phyloP scores from a whole-genome alignment of 176 grass and related monocot genomes.

The Carex cristatella region DNA sequence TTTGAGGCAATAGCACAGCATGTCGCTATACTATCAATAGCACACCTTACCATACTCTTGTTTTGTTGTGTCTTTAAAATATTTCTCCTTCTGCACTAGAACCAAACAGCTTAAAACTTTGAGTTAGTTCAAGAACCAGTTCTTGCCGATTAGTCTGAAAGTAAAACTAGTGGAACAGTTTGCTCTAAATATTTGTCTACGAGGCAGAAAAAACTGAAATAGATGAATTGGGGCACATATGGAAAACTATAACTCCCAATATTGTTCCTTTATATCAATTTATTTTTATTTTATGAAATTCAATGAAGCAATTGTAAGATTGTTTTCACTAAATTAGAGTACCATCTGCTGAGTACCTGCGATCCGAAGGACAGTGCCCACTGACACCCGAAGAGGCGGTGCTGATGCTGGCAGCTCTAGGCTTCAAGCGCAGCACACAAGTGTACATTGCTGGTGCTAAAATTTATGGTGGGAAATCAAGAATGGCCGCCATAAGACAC shows the following conservation, averaged over 20 bases:
- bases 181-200: neutral
- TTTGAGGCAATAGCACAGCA: no score
- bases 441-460: conserved; percentile 91
- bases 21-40: no score
- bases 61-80: neutral
- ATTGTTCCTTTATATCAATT: neutral
- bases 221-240: neutral
- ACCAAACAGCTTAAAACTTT: neutral
- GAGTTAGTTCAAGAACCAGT: neutral
- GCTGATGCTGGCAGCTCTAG: conserved; percentile 92
- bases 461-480: conserved; percentile 81
- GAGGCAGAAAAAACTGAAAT: neutral
- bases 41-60: neutral
- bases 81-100: neutral
- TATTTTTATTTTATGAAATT: neutral
- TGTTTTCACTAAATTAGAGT: conserved; percentile 42
- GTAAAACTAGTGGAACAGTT: neutral
- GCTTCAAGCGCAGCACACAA: conserved; percentile 79
- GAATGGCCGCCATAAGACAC: conserved; percentile 85
- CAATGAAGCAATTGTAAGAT: neutral
- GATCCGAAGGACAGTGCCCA: conserved; percentile 90
- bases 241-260: neutral
- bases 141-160: neutral
- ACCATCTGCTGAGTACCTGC: conserved; percentile 67
- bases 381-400: conserved; percentile 94